Conservation (phyloP, 2,329 filamentous ascomycete species). For the Septoria linicola region DNA sequence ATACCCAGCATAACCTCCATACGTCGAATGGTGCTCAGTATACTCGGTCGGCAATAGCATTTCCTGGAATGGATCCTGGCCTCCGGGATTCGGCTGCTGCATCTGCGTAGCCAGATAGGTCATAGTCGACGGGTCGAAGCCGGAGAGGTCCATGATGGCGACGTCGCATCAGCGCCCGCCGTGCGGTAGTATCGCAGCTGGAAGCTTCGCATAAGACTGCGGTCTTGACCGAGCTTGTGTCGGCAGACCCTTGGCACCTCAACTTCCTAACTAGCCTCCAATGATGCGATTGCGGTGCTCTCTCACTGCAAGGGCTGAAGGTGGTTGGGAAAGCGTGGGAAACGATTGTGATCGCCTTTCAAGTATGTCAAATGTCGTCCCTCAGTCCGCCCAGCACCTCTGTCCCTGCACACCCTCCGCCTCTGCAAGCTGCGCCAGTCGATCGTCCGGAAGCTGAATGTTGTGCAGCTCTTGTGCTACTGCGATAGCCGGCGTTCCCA, state of each 20-base stretch:
- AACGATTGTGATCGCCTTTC: too few relatives aligned
- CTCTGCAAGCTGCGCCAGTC: constrained; percentile 17
- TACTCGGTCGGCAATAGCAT: constrained; percentile 56
- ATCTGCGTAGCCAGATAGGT: constrained; percentile 60
- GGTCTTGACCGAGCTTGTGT: constrained; percentile 1
- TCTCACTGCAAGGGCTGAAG: too few relatives aligned
- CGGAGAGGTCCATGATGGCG: constrained; percentile 31
- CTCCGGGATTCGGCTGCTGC: constrained; percentile 54
- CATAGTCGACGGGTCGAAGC: constrained; percentile 47
- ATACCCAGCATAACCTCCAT: constrained; percentile 61
- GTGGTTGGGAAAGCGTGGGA: too few relatives aligned
- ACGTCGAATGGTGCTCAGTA: constrained; percentile 59
- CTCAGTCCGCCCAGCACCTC: constrained; percentile 1
- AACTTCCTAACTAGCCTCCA: too few relatives aligned
- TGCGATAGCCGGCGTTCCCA: constrained; percentile 15
- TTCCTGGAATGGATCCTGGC: constrained; percentile 43
- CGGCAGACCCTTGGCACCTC: constrained; percentile 1
- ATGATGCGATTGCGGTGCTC: too few relatives aligned
- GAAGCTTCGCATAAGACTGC: constrained; percentile 22
- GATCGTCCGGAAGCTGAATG: constrained; percentile 17
- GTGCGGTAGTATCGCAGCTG: constrained; percentile 15
- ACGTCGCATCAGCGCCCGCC: constrained; percentile 24
- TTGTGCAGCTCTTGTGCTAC: constrained; percentile 21
- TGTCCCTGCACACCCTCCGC: constrained; percentile 15
- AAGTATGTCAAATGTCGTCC: too few relatives aligned